Evolutionary conservation across 345 rosid species (phyloP).

Genomic region (Hypericum androsaemum): DNA sequence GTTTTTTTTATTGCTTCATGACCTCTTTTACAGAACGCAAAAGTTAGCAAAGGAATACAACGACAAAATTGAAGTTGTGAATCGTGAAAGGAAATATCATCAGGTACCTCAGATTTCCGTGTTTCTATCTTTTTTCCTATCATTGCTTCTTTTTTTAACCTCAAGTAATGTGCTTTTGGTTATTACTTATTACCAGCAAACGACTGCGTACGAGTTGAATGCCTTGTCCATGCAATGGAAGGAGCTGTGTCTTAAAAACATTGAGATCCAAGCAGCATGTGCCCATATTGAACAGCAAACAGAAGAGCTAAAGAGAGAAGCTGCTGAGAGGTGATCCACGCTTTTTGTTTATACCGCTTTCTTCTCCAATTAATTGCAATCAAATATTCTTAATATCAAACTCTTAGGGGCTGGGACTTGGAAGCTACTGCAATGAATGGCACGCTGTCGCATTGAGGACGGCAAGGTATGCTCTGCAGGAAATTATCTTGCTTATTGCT

Average conservation of each 20-base stretch:
- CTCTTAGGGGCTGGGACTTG: too few species aligned
- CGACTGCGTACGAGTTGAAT: conserved; percentile 76
- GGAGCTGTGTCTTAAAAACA: conserved; percentile 77
- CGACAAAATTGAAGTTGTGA: conserved; percentile 79
- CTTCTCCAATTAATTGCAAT: neutral
- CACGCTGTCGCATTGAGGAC: too few species aligned
- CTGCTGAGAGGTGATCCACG: neutral
- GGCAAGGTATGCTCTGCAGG: too few species aligned
- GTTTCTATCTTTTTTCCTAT: neutral
- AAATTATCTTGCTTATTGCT: too few species aligned
- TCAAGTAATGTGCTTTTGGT: conserved; percentile 8
- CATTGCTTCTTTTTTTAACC: conserved; percentile 8
- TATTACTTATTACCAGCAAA: conserved; percentile 46
- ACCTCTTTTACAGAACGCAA: conserved; percentile 46
- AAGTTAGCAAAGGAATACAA: conserved; percentile 68
- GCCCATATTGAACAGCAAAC: conserved; percentile 46
- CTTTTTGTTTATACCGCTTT: neutral
- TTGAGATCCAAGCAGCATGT: conserved; percentile 79
- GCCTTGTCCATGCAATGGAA: conserved; percentile 87
- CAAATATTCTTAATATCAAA: too few species aligned
- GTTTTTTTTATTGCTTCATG: neutral
- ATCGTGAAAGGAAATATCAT: conserved; percentile 87
- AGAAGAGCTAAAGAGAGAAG: conserved; percentile 22
- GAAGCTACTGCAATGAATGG: too few species aligned
- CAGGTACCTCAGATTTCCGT: conserved; percentile 45